These are phyloP conservation scores for Nicotiana obtusifolia DNA, from an alignment of 257 asterid genomes.

Conservation along the genomic window DNA sequence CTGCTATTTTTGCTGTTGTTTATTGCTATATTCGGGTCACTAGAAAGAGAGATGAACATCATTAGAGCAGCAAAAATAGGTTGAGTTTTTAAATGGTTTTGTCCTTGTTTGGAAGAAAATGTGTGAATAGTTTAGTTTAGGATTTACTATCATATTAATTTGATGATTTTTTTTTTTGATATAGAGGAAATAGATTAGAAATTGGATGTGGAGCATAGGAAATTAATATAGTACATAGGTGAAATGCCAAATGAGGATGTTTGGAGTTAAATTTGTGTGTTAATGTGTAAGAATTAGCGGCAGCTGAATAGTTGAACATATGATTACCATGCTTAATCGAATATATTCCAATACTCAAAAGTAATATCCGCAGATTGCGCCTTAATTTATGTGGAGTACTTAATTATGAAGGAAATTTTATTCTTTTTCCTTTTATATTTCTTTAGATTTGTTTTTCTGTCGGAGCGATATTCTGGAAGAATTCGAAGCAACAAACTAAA, in stretches of 20 bases:
- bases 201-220: background rate
- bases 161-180: background rate
- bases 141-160: background rate
- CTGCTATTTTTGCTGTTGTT: slow-evolving; percentile 61
- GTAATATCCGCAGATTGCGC: background rate
- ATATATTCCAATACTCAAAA: background rate
- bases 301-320: background rate
- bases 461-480: background rate
- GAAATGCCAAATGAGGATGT: background rate
- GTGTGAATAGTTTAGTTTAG: slow-evolving; percentile 5
- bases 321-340: background rate
- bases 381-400: background rate
- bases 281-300: background rate
- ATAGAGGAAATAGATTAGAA: background rate
- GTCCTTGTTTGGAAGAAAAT: background rate
- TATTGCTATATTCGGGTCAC: slow-evolving; percentile 73
- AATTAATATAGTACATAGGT: background rate
- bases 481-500: background rate
- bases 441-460: background rate
- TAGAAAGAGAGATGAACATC: slow-evolving; percentile 23
- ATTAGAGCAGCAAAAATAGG: background rate
- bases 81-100: background rate
- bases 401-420: background rate
- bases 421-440: background rate
- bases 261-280: background rate